Base-by-base conservation (phyloP, 2,329 filamentous ascomycete genomes). In the Pestalotiopsis sp. region DNA sequence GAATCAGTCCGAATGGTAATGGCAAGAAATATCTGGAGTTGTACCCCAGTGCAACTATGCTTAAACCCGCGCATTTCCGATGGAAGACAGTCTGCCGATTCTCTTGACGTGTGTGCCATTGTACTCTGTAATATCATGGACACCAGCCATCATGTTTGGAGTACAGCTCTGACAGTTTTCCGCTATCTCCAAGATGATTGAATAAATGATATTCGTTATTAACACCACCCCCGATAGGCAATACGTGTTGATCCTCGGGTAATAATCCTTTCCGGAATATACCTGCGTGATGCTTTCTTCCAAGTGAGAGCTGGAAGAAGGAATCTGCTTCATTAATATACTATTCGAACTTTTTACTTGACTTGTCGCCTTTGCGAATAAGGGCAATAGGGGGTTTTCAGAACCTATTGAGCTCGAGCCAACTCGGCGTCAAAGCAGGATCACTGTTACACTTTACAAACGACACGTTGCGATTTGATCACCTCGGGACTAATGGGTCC, bases 1-100 rank as follows among this genome's bases (percentile, higher is more conserved):
- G 27, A 62, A 62, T 62, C 31, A 62, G 59, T 62, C 13, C n/a
- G 3, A 36, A 36, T 62, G n/a, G 59, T 62, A 62, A 62, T 62
- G 36, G 20, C 31, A 62, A 62, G 59, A 17, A 17, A 36, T 11
- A 20, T 17, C 17, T 27, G 57, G 23, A 27, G 27, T 27, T 23
- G 25, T 59, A 36, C 6, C 57, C 45, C 20, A n/a, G 45, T n/a
- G 20, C 4, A n/a, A 11, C 11, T 20, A 23, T n/a, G 45, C 6
- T 23, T 52, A 52, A 52, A 23, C 11, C 45, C 45, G 45, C 17
- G 45, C 45, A 52, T 52, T 52, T n/a, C 45, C 45, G 45, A 20
- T 17, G 45, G 45, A 52, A n/a, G 17, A 11, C 20, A 17, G 20
- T 23, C 45, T n/a, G 17, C 45, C 14, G 45, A 52, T 52, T 20